Base-by-base conservation (phyloP, 768 basidiomycete genomes). In the Pisolithus tinctorius region DNA sequence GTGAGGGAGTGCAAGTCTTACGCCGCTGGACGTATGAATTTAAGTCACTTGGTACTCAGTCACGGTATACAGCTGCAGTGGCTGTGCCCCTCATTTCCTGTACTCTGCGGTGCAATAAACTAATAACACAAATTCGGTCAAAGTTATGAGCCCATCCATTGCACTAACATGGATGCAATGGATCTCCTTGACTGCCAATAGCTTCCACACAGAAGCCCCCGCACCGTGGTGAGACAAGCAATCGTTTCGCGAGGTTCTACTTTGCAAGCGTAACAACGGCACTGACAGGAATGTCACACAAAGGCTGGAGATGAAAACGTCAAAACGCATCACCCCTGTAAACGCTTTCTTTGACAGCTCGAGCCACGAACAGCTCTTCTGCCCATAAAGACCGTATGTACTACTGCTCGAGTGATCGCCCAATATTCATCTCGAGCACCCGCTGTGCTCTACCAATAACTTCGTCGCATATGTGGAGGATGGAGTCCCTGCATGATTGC, bases 301-400 rank as follows among this genome's bases (percentile, higher is more conserved):
- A n/a, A 41, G 37, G n/a, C 2, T 11, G 37, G 25, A 4, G 9
- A 16, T n/a, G 13, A 25, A 10, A 6, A 45, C 30, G 41, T 63
- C 55, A 83, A 59, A 83, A 82, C 44, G 78, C 72, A 54, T 69
- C 71, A n/a, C 76, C 76, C 17, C 64, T 61, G 36, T 66, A 55
- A 11, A 84, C 50, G 57, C 80, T 76, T 37, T 71, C 61, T 36
- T 65, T 58, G 4, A 87, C 78, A 4, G 66, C 74, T 25, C 51
- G 54, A 6, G 80, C 78, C 5, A 88, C 81, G 47, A 67, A 62
- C 6, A 65, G 23, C 53, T 88, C 82, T 61, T 90, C 88, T 36
- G 56, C 55, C 86, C 86, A 88, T 14, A 90, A 63, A 2, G 59
- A 58, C 48, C 50, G 60, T n/a, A 87, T 71, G 16, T 17, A 23